Evolutionary conservation across 192 early-diverging fungal genomes (phyloP), one percentile per base, ranked within the genome.

Genomic region (Coemansia sp.): DNA sequence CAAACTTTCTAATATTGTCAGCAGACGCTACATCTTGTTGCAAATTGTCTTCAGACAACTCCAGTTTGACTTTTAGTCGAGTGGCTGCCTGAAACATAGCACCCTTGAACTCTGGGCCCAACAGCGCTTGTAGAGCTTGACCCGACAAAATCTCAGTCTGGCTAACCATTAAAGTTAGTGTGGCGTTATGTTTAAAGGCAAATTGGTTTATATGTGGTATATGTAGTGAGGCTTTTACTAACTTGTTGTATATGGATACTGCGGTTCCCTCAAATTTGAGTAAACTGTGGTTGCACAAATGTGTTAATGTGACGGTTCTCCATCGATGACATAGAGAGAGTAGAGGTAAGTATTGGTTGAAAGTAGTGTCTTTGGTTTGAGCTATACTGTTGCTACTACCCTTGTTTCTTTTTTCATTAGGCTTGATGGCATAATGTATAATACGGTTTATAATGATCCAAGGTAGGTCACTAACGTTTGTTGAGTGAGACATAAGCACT

Each of bases 371-470:
- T 38, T 62, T 38, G 38, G 61, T 22, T 41, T 62, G 61, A 22
- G 36, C 33, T 22, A 41, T 40, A 38, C 57, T 60, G 57, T 13
- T 60, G 6, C 57, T 60, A 3, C 57, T 60, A 5, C 57, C 31
- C 4, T 13, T n/a, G 33, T 16, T 36, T 34, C 57, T 34, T 36
- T 60, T 60, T 10, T 62, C 38, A 20, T 13, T 39, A 8, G 36
- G 36, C 2, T 24, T 11, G 4, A 41, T 62, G 38, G 61, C n/a
- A 15, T 62, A 41, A 18, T 62, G 61, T 22, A 62, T 22, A 27
- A 62, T 62, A 15, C 61, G 61, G 22, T 24, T 62, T n/a, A 62
- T 8, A 3, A 62, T 62, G 15, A 66, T 66, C 44, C 69, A 60
- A 16, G 61, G 61, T 8, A 62, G 38, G 38, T 60, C 57, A 60